Evolutionary conservation across 371 early-diverging fungal genomes (phyloP).

Genomic region (Nematocida ausubeli): DNA sequence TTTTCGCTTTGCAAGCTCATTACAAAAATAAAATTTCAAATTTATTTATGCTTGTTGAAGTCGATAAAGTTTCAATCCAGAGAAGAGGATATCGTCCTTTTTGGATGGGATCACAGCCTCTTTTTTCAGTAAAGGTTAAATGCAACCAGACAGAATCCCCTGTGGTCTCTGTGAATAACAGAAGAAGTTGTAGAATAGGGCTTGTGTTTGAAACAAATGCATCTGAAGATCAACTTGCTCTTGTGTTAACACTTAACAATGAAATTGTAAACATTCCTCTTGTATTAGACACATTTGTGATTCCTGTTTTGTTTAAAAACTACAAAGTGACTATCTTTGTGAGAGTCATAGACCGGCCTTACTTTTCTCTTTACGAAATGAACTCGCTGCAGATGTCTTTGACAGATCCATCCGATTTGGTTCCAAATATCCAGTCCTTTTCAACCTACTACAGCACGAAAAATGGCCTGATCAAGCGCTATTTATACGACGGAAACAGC

Average conservation of each 20-base stretch:
- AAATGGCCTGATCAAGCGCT: not conserved
- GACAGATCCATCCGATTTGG: not conserved
- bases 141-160: not conserved
- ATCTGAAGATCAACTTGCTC: not conserved
- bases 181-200: slow-evolving; percentile 6
- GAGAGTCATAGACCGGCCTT: not conserved
- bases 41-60: slow-evolving; percentile 45
- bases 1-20: slow-evolving; percentile 8
- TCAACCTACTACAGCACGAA: not conserved
- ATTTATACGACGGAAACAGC: slow-evolving; percentile 2
- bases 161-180: not conserved
- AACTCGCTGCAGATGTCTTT: not conserved
- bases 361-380: slow-evolving; percentile 30
- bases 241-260: not conserved
- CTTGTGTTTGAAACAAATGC: slow-evolving; percentile 1
- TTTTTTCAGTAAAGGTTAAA: not conserved
- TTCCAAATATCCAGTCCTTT: slow-evolving; percentile 5
- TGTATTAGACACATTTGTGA: not conserved
- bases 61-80: slow-evolving; percentile 7
- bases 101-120: not conserved
- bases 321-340: not conserved
- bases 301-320: not conserved
- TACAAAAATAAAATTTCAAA: slow-evolving; percentile 33
- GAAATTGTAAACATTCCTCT: slow-evolving; percentile 12
- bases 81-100: not conserved